phyloP scores from a whole-genome alignment of 129 eudicot genomes.

The Oenanthe sinensis region DNA sequence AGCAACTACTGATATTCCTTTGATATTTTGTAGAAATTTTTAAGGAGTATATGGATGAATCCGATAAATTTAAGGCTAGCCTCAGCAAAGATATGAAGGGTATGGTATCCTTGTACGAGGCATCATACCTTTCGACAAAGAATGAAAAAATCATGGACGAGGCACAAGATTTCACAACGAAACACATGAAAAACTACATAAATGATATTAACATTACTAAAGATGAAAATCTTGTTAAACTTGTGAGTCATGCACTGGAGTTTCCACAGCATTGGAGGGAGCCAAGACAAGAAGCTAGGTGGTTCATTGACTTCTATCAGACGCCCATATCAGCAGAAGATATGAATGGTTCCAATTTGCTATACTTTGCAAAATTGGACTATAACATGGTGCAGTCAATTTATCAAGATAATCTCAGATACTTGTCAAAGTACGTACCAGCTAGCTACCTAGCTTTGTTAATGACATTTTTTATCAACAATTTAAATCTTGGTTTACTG shows the following conservation, averaged over 20 bases:
- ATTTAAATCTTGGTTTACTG: neutral
- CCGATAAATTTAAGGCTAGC: conserved; percentile 13
- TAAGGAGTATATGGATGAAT: conserved; percentile 18
- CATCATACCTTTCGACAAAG: conserved; percentile 12
- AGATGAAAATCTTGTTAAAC: conserved; percentile 4
- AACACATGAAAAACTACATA: conserved; percentile 12
- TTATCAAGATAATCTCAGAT: conserved; percentile 22
- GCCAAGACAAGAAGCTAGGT: conserved; percentile 25
- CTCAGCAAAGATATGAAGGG: conserved; percentile 20
- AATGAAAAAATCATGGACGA: conserved; percentile 21
- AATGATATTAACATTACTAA: neutral
- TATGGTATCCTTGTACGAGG: conserved; percentile 22
- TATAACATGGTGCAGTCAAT: conserved; percentile 26
- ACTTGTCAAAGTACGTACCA: neutral
- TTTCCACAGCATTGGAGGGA: conserved; percentile 25
- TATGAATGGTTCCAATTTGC: conserved; percentile 3
- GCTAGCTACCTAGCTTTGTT: neutral
- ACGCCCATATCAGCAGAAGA: neutral
- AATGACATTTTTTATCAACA: neutral
- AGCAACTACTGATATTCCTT: neutral
- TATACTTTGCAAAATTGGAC: conserved; percentile 27
- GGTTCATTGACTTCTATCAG: conserved; percentile 23
- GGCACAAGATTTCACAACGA: conserved; percentile 19
- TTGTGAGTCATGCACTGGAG: conserved; percentile 28
- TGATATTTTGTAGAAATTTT: conserved; percentile 22